Percentiles rank a stretch among this genome's conserved stretches.
Evolutionary conservation across 768 basidiomycete genomes (phyloP).

Genomic region (Paxillus ammoniavirescens): DNA sequence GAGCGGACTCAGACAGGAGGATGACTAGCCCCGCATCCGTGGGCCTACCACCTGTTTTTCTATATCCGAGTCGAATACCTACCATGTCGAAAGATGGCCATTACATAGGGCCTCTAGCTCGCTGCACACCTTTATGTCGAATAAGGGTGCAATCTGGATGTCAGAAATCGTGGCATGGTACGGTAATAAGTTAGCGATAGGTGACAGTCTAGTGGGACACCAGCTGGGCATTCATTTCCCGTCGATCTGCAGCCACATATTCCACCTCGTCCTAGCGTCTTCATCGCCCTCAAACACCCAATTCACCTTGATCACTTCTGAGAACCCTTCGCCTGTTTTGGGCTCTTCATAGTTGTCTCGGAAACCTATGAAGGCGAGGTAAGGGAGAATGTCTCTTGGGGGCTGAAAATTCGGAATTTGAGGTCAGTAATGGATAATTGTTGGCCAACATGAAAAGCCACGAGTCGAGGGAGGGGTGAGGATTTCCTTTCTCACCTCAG

Average conservation of each 20-base stretch:
- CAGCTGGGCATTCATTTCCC: constrained; percentile 46
- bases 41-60: background rate
- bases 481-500: constrained; percentile 6
- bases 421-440: background rate
- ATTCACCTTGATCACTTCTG: constrained; percentile 72
- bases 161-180: background rate
- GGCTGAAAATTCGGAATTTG: constrained; percentile 32
- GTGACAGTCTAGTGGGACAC: constrained; percentile 1
- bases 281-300: constrained; percentile 79
- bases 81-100: background rate
- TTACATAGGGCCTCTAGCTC: no score
- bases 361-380: constrained; percentile 57
- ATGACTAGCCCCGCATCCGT: constrained; percentile 13
- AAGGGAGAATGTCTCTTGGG: constrained; percentile 55
- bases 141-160: background rate
- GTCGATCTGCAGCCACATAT: constrained; percentile 82
- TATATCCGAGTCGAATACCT: background rate
- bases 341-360: constrained; percentile 68
- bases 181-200: constrained; percentile 1
- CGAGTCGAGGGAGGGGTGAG: background rate
- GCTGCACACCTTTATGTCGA: no score
- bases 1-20: constrained; percentile 37
- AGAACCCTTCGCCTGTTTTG: constrained; percentile 64
- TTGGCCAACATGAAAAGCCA: background rate
- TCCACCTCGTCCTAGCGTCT: constrained; percentile 71